These are phyloP conservation scores for Chaetoscypha palmicola DNA, from an alignment of 2,329 filamentous ascomycete genomes.

Conservation along the genomic window DNA sequence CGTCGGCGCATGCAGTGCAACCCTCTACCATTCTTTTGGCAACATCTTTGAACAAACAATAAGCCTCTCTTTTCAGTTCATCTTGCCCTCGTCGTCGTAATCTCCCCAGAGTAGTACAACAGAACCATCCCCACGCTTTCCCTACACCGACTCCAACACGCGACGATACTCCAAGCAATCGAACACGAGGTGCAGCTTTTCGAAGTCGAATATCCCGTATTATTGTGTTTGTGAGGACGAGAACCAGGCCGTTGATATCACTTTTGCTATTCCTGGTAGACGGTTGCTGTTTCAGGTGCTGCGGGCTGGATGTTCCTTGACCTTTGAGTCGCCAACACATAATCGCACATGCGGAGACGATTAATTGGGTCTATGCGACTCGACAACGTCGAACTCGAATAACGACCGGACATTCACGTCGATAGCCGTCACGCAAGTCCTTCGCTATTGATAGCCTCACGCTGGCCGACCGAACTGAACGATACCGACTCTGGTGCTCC, in stretches of 20 bases:
- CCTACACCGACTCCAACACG: conserved; percentile 17
- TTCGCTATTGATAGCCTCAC: conserved; percentile 12
- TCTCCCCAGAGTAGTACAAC: conserved; percentile 8
- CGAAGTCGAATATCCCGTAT: conserved; percentile 14
- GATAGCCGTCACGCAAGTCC: conserved; percentile 7
- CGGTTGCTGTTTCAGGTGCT: conserved; percentile 28
- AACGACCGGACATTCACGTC: conserved; percentile 8
- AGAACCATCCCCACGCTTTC: conserved; percentile 9
- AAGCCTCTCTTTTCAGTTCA: not conserved
- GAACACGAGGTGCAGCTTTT: conserved; percentile 4
- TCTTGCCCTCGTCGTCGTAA: conserved; percentile 1
- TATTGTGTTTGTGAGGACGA: conserved; percentile 12
- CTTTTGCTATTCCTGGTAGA: conserved; percentile 19
- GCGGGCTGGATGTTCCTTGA: conserved; percentile 25
- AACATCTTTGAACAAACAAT: conserved; percentile 2
- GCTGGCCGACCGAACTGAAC: conserved; percentile 21
- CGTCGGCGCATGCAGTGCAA: not conserved
- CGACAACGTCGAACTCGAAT: conserved; percentile 21
- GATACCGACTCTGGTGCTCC: too few species aligned
- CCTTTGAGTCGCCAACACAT: conserved; percentile 28
- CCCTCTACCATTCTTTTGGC: conserved; percentile 1
- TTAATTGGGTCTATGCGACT: conserved; percentile 26
- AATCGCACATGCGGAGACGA: conserved; percentile 26
- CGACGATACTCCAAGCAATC: conserved; percentile 10
- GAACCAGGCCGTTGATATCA: conserved; percentile 11